A percentile compares a stretch with the other conserved stretches of the same genome.
Evolutionary conservation across 208 protist species (phyloP).

Genomic region (Leishmania braziliensis): DNA sequence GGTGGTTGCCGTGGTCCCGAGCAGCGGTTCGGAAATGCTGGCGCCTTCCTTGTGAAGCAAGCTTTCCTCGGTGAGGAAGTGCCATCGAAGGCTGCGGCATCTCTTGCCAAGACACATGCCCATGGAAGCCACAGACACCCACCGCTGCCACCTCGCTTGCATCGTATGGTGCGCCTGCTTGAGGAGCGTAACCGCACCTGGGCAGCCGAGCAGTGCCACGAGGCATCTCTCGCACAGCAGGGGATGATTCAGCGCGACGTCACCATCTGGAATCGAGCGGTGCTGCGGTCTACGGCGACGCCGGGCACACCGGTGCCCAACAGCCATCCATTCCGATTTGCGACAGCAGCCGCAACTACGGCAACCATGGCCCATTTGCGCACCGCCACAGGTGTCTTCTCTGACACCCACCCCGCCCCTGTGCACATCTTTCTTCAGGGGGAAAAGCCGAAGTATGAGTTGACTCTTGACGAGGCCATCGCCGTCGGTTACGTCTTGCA

Average conservation of each 20-base stretch:
- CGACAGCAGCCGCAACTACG: not conserved
- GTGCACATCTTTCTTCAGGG: constrained; percentile 79
- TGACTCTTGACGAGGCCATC: constrained; percentile 76
- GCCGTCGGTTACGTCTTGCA: constrained; percentile 77
- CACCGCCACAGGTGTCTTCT: constrained; percentile 2
- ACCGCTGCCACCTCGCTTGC: constrained; percentile 36
- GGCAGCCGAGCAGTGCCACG: constrained; percentile 37
- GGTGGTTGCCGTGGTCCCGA: not conserved
- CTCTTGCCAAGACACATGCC: not conserved
- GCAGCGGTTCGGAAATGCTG: constrained; percentile 15
- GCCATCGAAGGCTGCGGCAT: not conserved
- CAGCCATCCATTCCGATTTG: not conserved
- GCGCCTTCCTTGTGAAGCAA: constrained; percentile 35
- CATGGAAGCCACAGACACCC: not conserved
- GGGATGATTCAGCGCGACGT: constrained; percentile 34
- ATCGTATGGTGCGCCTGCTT: constrained; percentile 36
- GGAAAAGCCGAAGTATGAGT: constrained; percentile 56
- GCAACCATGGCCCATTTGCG: not conserved
- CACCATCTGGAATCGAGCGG: constrained; percentile 29
- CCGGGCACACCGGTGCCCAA: not conserved
- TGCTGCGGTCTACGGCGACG: constrained; percentile 11
- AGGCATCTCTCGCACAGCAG: constrained; percentile 40
- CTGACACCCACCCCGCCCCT: constrained; percentile 35
- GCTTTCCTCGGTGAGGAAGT: constrained; percentile 8
- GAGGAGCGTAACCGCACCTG: constrained; percentile 53